A percentile compares a stretch with the other conserved stretches of the same genome.
phyloP scores from a whole-genome alignment of 2,329 filamentous ascomycete species.

The Zelopaecilomyces penicillatus region DNA sequence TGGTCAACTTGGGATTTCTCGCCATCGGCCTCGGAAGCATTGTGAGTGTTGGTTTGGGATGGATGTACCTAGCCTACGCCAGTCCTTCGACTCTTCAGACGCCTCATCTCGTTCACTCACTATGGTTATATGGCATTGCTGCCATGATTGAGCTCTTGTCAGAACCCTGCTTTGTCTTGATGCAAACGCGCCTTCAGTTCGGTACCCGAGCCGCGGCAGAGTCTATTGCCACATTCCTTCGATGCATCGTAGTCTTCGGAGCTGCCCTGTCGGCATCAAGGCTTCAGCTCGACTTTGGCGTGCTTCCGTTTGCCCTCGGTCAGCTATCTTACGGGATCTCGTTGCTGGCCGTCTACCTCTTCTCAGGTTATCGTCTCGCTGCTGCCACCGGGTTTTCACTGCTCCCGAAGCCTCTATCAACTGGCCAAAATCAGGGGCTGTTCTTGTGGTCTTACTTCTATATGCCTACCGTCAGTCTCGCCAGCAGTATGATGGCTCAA shows the following conservation, averaged over 20 bases:
- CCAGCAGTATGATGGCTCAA: slow-evolving; percentile 77
- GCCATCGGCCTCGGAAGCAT: slow-evolving; percentile 60
- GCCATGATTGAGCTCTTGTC: slow-evolving; percentile 67
- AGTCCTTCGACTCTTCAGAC: slow-evolving; percentile 42
- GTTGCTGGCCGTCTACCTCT: slow-evolving; percentile 62
- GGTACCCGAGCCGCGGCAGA: slow-evolving; percentile 75
- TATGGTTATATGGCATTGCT: slow-evolving; percentile 48
- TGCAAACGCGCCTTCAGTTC: slow-evolving; percentile 75
- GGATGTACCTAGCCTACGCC: slow-evolving; percentile 55
- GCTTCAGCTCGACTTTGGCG: slow-evolving; percentile 50
- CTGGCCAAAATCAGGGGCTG: slow-evolving; percentile 1
- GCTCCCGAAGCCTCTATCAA: slow-evolving; percentile 36
- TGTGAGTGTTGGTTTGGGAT: slow-evolving; percentile 55
- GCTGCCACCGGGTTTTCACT: slow-evolving; percentile 59
- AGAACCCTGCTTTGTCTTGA: slow-evolving; percentile 83
- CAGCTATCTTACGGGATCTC: slow-evolving; percentile 68
- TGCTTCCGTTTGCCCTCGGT: slow-evolving; percentile 81
- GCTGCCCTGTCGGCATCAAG: slow-evolving; percentile 56
- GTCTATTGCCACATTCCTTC: slow-evolving; percentile 67
- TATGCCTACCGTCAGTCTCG: slow-evolving; percentile 60
- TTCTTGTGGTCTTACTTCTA: slow-evolving; percentile 59
- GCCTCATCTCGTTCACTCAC: slow-evolving; percentile 51
- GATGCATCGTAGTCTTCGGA: slow-evolving; percentile 67
- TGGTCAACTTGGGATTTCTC: slow-evolving; percentile 83
- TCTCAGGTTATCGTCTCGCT: slow-evolving; percentile 51